phyloP scores from a whole-genome alignment of 768 basidiomycete genomes.

The Chalciporus sphaerocephalus region DNA sequence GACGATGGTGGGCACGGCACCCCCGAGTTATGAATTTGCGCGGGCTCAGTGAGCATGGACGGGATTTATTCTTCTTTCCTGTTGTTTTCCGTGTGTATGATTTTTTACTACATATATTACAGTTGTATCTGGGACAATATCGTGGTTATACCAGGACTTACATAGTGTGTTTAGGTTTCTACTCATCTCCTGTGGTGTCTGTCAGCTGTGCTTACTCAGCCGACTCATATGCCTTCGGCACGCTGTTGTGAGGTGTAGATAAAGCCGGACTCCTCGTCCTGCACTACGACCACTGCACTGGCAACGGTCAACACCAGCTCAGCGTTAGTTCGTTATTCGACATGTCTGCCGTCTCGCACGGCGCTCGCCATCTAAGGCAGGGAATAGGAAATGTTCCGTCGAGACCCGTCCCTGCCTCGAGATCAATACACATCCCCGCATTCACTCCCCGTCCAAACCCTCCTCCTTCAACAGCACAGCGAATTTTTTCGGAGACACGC shows the following conservation, averaged over 20 bases:
- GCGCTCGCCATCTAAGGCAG: constrained; percentile 24
- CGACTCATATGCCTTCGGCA: constrained; percentile 14
- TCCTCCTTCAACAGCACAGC: constrained; percentile 36
- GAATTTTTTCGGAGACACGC: constrained; percentile 49
- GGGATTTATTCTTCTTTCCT: not conserved
- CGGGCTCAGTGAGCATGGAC: constrained; percentile 3
- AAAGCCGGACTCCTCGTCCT: not conserved
- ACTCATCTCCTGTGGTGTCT: not conserved
- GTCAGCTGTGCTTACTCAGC: constrained; percentile 17
- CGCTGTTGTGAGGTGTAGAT: not conserved
- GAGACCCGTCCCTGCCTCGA: constrained; percentile 14
- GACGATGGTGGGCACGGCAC: constrained; percentile 25
- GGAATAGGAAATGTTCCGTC: constrained; percentile 14
- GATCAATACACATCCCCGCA: constrained; percentile 46
- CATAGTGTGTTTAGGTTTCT: too few relatives aligned
- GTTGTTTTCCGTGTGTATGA: too few relatives aligned
- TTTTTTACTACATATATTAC: not conserved
- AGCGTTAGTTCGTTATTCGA: not conserved
- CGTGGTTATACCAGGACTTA: too few relatives aligned
- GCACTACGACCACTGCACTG: too few relatives aligned
- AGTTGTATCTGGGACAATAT: not conserved
- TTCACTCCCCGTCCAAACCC: constrained; percentile 32
- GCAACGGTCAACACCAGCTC: too few relatives aligned
- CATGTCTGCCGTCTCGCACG: constrained; percentile 27
- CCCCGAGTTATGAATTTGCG: constrained; percentile 22